Percentiles rank a stretch among this genome's conserved stretches.
Evolutionary conservation across 2,329 filamentous ascomycete genomes (phyloP).

Genomic region (Aspergillus pseudonomiae): DNA sequence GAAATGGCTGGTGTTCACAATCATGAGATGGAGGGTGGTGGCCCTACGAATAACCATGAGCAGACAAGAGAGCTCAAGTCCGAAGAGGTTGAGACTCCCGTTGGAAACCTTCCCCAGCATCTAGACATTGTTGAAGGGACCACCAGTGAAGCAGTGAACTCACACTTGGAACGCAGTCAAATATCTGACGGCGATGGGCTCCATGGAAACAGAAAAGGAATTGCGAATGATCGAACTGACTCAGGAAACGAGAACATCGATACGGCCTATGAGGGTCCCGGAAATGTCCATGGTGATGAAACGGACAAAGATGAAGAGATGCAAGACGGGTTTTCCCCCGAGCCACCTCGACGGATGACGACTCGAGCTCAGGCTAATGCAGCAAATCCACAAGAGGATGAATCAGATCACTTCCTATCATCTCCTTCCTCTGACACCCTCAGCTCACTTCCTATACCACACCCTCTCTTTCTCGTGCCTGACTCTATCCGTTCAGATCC

Average conservation of each 20-base stretch:
- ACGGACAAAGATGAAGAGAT: slow-evolving; percentile 35
- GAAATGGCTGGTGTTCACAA: slow-evolving; percentile 37
- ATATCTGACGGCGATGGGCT: slow-evolving; percentile 14
- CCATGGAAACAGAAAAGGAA: slow-evolving; percentile 18
- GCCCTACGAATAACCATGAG: slow-evolving; percentile 15
- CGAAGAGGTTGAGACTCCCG: slow-evolving; percentile 39
- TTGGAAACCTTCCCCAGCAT: slow-evolving; percentile 38
- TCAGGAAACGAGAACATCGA: slow-evolving; percentile 4
- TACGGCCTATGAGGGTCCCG: slow-evolving; percentile 5
- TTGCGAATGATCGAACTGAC: slow-evolving; percentile 16
- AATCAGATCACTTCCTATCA: slow-evolving; percentile 25
- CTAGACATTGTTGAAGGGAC: slow-evolving; percentile 25
- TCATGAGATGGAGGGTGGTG: slow-evolving; percentile 12
- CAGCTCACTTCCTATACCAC: slow-evolving; percentile 44
- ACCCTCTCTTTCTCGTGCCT: slow-evolving; percentile 63
- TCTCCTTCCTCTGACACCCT: slow-evolving; percentile 34
- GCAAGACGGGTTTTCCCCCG: slow-evolving; percentile 40
- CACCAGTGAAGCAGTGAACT: slow-evolving; percentile 13
- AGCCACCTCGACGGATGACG: slow-evolving; percentile 50
- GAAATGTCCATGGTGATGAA: slow-evolving; percentile 26
- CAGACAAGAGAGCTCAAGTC: slow-evolving; percentile 33
- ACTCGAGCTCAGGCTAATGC: slow-evolving; percentile 48
- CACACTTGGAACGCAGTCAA: slow-evolving; percentile 7
- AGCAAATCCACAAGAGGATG: slow-evolving; percentile 31
- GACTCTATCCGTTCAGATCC: slow-evolving; percentile 53